Percentiles rank a stretch among this genome's conserved stretches.
These are phyloP conservation scores for Fistulinella cinereoalba DNA, from an alignment of 1,284 basidiomycete species.

Conservation along the genomic window DNA sequence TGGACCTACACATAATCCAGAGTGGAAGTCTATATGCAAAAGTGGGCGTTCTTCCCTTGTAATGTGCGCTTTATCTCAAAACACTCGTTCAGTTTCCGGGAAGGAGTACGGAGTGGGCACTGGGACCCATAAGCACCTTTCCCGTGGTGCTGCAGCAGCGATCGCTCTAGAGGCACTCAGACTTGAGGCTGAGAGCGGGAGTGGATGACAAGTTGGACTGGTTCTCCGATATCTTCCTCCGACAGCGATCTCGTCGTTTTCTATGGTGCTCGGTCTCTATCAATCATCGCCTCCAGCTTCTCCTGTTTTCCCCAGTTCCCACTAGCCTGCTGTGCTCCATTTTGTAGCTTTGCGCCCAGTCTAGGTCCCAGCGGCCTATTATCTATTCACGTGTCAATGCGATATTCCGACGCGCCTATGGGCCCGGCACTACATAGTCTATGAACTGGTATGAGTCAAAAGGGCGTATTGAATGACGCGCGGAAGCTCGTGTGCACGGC, in stretches of 20 bases:
- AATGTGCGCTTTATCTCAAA: conserved; percentile 16
- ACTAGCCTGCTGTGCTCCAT: conserved; percentile 2
- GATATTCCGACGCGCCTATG: conserved; percentile 5
- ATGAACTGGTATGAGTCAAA: conserved; percentile 1
- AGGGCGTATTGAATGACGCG: conserved; percentile 13
- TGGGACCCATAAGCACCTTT: conserved; percentile 49
- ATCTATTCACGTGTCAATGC: conserved; percentile 13
- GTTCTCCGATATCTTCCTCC: not conserved
- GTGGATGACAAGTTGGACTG: conserved; percentile 10
- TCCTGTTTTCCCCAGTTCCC: not conserved
- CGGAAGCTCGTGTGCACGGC: conserved; percentile 8
- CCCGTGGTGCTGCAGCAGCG: conserved; percentile 55
- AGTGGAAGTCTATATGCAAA: conserved; percentile 60
- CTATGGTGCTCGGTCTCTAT: conserved; percentile 2
- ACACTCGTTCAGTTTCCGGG: conserved; percentile 23
- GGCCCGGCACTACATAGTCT: conserved; percentile 3
- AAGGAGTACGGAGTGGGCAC: conserved; percentile 27
- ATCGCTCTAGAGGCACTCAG: conserved; percentile 39
- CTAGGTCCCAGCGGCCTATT: conserved; percentile 8
- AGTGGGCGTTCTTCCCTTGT: conserved; percentile 37
- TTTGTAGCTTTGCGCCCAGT: conserved; percentile 13
- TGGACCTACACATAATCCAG: conserved; percentile 47
- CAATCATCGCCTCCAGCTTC: conserved; percentile 3
- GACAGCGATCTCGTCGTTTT: not conserved
- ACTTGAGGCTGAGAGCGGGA: conserved; percentile 19